Conservation (phyloP, 257 asterid species). For the Asclepias syriaca region DNA sequence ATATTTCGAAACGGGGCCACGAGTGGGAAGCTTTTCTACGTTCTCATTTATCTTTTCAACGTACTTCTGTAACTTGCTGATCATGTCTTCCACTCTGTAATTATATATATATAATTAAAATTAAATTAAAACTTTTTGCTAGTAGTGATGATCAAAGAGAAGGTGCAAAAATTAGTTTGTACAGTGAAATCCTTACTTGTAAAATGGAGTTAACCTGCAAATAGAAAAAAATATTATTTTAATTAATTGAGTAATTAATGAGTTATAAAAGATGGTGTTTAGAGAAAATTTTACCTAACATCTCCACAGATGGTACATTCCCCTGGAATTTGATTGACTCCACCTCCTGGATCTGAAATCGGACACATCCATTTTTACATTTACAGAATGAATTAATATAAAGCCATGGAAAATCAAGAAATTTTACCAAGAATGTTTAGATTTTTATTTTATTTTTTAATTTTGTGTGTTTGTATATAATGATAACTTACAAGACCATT, state of each 20-base stretch:
- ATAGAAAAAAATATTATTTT: background rate
- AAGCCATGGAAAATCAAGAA: background rate
- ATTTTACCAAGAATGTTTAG: background rate
- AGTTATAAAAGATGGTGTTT: background rate
- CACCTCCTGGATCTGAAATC: slow-evolving; percentile 93
- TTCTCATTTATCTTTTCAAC: too few relatives aligned
- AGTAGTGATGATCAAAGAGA: too few relatives aligned
- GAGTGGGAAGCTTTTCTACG: too few relatives aligned
- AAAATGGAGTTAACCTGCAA: slow-evolving; percentile 97
- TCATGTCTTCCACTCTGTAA: too few relatives aligned
- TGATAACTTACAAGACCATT: slow-evolving; percentile 72
- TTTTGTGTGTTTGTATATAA: background rate
- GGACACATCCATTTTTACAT: background rate
- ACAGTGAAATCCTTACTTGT: slow-evolving; percentile 39
- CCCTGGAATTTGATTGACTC: slow-evolving; percentile 91
- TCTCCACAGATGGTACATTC: slow-evolving; percentile 88
- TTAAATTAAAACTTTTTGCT: too few relatives aligned
- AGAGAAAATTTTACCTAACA: slow-evolving; percentile 56
- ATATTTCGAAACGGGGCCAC: too few relatives aligned
- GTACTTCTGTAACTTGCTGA: too few relatives aligned
- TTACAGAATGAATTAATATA: too few relatives aligned
- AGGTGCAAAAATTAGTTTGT: too few relatives aligned
- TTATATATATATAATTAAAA: too few relatives aligned
- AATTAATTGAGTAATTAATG: too few relatives aligned
- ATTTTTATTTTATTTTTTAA: background rate